Conservation (phyloP, 805 yeast genomes). For the Sugiyamaella qingdaonensis region DNA sequence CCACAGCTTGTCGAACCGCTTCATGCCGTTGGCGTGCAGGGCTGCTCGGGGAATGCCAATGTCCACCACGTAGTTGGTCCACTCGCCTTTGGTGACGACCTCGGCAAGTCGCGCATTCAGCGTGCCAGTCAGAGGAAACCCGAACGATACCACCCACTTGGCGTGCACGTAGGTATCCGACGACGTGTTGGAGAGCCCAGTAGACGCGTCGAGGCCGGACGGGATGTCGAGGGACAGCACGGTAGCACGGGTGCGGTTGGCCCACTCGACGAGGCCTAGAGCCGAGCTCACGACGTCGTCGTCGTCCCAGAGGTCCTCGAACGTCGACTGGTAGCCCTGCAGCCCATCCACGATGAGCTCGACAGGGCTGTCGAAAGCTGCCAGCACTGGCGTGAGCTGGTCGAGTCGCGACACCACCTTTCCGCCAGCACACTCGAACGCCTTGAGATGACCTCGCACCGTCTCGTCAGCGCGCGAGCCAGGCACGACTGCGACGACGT, state of each 20-base stretch:
- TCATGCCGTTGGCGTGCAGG: constrained; percentile 39
- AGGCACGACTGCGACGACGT: constrained; percentile 51
- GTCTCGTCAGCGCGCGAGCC: constrained; percentile 37
- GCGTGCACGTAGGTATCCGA: constrained; percentile 36
- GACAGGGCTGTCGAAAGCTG: constrained; percentile 60
- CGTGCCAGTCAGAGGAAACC: constrained; percentile 66
- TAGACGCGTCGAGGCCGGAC: constrained; percentile 76
- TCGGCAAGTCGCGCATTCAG: constrained; percentile 58
- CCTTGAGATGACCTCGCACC: constrained; percentile 41
- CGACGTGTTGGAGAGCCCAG: constrained; percentile 45
- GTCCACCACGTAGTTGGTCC: constrained; percentile 60
- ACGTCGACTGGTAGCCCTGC: constrained; percentile 73
- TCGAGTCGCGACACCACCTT: constrained; percentile 41
- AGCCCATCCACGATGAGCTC: constrained; percentile 79
- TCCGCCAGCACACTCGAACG: constrained; percentile 63
- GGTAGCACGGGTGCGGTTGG: constrained; percentile 45
- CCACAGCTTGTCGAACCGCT: constrained; percentile 47
- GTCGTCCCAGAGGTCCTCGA: constrained; percentile 51
- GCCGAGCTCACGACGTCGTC: constrained; percentile 23
- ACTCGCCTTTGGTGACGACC: constrained; percentile 43
- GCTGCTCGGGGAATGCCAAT: constrained; percentile 64
- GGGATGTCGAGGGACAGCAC: constrained; percentile 74
- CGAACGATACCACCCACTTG: constrained; percentile 62
- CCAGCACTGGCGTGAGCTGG: constrained; percentile 32
- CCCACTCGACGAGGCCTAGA: constrained; percentile 56